These are phyloP conservation scores for Anthracocystis walkeri DNA, from an alignment of 1,284 basidiomycete genomes.

Conservation along the genomic window DNA sequence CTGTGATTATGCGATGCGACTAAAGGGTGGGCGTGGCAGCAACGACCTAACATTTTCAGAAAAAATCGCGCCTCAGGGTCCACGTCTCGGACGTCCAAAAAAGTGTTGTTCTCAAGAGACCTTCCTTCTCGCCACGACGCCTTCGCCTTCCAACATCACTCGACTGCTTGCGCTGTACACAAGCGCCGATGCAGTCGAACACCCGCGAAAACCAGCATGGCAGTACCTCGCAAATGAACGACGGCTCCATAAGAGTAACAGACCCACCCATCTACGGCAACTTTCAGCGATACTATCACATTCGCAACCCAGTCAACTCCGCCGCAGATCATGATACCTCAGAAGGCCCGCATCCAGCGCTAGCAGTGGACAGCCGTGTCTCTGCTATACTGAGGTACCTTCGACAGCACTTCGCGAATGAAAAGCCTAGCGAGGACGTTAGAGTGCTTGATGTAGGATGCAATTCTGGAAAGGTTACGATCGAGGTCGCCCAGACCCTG, in stretches of 20 bases:
- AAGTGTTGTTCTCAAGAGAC: background rate
- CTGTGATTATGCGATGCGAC: no score
- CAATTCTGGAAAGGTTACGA: conserved; percentile 41
- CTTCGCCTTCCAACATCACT: background rate
- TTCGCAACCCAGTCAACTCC: conserved; percentile 34
- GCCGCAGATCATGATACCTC: background rate
- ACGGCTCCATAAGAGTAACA: background rate
- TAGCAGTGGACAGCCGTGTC: conserved; percentile 31
- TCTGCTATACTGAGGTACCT: conserved; percentile 25
- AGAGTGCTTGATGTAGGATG: conserved; percentile 43
- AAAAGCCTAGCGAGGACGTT: background rate
- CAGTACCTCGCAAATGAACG: no score
- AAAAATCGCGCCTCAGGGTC: no score
- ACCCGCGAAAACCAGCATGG: background rate
- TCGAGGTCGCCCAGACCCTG: conserved; percentile 34
- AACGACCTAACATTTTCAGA: no score
- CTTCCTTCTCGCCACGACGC: no score
- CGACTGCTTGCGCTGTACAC: no score
- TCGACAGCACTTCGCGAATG: background rate
- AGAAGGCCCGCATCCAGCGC: conserved; percentile 17
- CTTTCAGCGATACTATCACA: conserved; percentile 51
- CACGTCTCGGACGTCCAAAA: background rate
- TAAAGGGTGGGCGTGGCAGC: no score
- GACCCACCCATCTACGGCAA: conserved; percentile 33
- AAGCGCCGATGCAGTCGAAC: background rate